These are phyloP conservation scores for Clathrospora elynae DNA, from an alignment of 2,329 filamentous ascomycete genomes.

Conservation along the genomic window DNA sequence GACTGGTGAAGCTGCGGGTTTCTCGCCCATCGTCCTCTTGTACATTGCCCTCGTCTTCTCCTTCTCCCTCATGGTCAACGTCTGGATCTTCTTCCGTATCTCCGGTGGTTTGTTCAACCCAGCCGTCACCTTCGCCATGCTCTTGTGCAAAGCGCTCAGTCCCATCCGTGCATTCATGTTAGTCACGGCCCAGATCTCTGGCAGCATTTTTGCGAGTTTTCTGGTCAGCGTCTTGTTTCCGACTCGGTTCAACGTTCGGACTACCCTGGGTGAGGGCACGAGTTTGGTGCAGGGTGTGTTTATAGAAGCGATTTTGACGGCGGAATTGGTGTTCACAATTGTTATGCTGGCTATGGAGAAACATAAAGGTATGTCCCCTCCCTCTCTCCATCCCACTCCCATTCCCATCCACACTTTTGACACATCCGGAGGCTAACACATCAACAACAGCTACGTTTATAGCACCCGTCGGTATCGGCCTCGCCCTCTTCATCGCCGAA, in stretches of 20 bases:
- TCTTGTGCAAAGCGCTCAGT: slow-evolving; percentile 48
- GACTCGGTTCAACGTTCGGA: slow-evolving; percentile 53
- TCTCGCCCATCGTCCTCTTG: slow-evolving; percentile 51
- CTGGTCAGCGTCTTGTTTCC: slow-evolving; percentile 55
- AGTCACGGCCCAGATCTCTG: slow-evolving; percentile 53
- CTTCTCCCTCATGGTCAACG: slow-evolving; percentile 48
- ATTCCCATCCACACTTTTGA: background rate
- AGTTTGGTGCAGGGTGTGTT: slow-evolving; percentile 53
- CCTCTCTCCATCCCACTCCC: background rate
- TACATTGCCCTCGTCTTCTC: slow-evolving; percentile 47
- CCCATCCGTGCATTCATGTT: slow-evolving; percentile 52
- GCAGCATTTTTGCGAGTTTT: slow-evolving; percentile 52
- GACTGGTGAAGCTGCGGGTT: slow-evolving; percentile 52
- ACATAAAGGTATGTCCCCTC: slow-evolving; percentile 56
- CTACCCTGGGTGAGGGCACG: slow-evolving; percentile 51
- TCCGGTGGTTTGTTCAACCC: slow-evolving; percentile 41
- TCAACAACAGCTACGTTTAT: slow-evolving; percentile 62
- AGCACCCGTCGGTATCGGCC: slow-evolving; percentile 72
- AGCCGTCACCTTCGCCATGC: slow-evolving; percentile 45
- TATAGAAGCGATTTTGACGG: slow-evolving; percentile 49
- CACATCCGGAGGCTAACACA: slow-evolving; percentile 2
- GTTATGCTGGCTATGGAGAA: slow-evolving; percentile 72
- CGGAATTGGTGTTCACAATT: slow-evolving; percentile 47
- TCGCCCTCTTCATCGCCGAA: slow-evolving; percentile 69
- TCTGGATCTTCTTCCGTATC: slow-evolving; percentile 50